A percentile compares a stretch with the other conserved stretches of the same genome.
Conservation (phyloP, 1,139 yeast genomes). For the Lodderomyces margitis region DNA sequence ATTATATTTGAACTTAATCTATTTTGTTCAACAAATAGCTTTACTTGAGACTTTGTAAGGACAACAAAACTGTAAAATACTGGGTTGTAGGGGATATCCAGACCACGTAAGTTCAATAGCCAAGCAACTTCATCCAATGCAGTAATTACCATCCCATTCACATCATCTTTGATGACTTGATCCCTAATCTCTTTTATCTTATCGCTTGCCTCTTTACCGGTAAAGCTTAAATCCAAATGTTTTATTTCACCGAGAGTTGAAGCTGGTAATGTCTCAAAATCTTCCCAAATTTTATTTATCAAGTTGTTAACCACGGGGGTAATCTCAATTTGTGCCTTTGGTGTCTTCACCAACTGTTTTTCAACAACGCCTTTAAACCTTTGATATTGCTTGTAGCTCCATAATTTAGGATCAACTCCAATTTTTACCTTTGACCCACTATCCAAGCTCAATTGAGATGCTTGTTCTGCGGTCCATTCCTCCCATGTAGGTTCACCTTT, state of each 20-base stretch:
- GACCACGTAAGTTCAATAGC: constrained; percentile 85
- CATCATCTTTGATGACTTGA: constrained; percentile 42
- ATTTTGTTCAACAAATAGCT: constrained; percentile 48
- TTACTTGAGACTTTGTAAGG: constrained; percentile 46
- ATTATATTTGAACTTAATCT: constrained; percentile 32
- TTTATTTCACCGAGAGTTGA: constrained; percentile 36
- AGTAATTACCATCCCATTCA: constrained; percentile 53
- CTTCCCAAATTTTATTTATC: constrained; percentile 72
- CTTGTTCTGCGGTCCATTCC: constrained; percentile 73
- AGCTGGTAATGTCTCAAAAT: constrained; percentile 50
- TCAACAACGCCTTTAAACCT: constrained; percentile 25
- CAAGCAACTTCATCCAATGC: constrained; percentile 89
- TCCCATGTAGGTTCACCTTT: constrained; percentile 81
- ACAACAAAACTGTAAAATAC: constrained; percentile 82
- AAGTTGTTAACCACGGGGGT: constrained; percentile 68
- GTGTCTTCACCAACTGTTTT: constrained; percentile 16
- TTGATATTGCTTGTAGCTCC: constrained; percentile 46
- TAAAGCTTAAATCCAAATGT: constrained; percentile 41
- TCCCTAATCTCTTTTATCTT: constrained; percentile 48
- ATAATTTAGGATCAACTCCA: constrained; percentile 62
- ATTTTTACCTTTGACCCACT: constrained; percentile 41
- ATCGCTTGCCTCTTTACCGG: constrained; percentile 46
- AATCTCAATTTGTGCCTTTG: constrained; percentile 52
- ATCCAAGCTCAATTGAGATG: constrained; percentile 49
- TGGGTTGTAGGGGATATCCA: constrained; percentile 78